Percentiles rank a stretch among this genome's conserved stretches.
Conservation (phyloP, 106 monocot genomes). For the Apostasia ramifera region DNA sequence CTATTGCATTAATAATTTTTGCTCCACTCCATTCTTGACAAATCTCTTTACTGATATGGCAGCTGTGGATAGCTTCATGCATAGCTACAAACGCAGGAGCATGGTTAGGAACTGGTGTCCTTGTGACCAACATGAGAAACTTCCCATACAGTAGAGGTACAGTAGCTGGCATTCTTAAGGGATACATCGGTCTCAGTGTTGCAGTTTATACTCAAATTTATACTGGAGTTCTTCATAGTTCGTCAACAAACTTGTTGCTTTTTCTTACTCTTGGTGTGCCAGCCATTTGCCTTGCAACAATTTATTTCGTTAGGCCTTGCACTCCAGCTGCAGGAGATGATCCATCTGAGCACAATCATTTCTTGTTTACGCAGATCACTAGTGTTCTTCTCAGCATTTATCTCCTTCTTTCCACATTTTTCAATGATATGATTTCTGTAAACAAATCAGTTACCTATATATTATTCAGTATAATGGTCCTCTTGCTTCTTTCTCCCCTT, state of each 20-base stretch:
- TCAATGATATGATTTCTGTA: slow-evolving; percentile 38
- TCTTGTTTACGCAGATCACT: slow-evolving; percentile 59
- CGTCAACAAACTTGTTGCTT: slow-evolving; percentile 56
- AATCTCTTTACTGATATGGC: slow-evolving; percentile 10
- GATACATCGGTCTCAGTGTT: slow-evolving; percentile 70
- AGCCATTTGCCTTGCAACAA: slow-evolving; percentile 47
- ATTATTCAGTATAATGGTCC: slow-evolving; percentile 55
- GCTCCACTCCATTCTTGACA: too few relatives aligned
- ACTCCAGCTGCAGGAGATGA: slow-evolving; percentile 62
- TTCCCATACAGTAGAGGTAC: slow-evolving; percentile 76
- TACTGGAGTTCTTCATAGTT: slow-evolving; percentile 47
- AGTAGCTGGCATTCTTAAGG: slow-evolving; percentile 77
- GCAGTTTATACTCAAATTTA: slow-evolving; percentile 72
- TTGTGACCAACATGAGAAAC: slow-evolving; percentile 95
- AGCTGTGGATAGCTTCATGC: slow-evolving; percentile 74
- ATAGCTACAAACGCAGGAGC: slow-evolving; percentile 81
- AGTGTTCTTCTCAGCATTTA: slow-evolving; percentile 66
- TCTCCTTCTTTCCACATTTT: slow-evolving; percentile 35
- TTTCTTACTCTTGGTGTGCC: slow-evolving; percentile 71
- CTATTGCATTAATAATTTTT: too few relatives aligned
- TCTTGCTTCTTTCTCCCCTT: slow-evolving; percentile 69
- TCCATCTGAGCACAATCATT: slow-evolving; percentile 48
- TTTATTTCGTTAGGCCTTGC: slow-evolving; percentile 85
- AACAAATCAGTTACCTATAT: slow-evolving; percentile 29
- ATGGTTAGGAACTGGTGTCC: slow-evolving; percentile 73